These are phyloP conservation scores for Crucibulum laeve DNA, from an alignment of 768 basidiomycete species.

Conservation along the genomic window DNA sequence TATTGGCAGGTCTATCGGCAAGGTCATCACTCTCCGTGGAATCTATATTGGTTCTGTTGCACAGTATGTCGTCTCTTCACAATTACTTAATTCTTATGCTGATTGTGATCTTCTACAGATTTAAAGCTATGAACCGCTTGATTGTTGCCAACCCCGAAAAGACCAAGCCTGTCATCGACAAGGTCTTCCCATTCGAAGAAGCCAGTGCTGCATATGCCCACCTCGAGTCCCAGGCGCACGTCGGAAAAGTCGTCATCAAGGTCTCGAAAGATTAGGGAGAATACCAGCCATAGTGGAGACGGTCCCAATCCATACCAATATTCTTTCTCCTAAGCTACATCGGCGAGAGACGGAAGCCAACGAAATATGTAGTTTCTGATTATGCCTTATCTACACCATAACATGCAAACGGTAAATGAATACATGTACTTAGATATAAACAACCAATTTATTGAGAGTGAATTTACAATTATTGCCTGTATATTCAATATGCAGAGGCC, in stretches of 20 bases:
- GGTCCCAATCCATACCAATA: no score
- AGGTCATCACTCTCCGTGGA: conserved; percentile 41
- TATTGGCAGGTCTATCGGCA: conserved; percentile 26
- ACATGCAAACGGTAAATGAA: no score
- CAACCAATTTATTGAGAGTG: no score
- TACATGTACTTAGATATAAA: no score
- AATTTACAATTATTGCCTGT: no score
- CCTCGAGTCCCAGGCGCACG: conserved; percentile 49
- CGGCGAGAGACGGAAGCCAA: no score
- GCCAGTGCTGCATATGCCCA: conserved; percentile 47
- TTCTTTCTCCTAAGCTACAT: no score
- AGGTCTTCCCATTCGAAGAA: conserved; percentile 56
- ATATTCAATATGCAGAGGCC: no score
- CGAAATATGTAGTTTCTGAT: no score
- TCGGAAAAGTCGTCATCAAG: conserved; percentile 59
- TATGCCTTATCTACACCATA: no score
- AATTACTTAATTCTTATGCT: conserved; percentile 1
- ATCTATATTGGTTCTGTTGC: conserved; percentile 53
- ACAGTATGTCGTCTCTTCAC: conserved; percentile 33
- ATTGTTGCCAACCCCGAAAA: conserved; percentile 34
- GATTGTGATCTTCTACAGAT: conserved; percentile 24
- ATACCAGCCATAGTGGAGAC: no score
- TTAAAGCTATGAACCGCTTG: conserved; percentile 48
- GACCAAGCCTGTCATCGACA: conserved; percentile 50
- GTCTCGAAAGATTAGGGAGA: conserved; percentile 20